phyloP scores from a whole-genome alignment of 805 yeast species.

The Starmerella scarabaei region DNA sequence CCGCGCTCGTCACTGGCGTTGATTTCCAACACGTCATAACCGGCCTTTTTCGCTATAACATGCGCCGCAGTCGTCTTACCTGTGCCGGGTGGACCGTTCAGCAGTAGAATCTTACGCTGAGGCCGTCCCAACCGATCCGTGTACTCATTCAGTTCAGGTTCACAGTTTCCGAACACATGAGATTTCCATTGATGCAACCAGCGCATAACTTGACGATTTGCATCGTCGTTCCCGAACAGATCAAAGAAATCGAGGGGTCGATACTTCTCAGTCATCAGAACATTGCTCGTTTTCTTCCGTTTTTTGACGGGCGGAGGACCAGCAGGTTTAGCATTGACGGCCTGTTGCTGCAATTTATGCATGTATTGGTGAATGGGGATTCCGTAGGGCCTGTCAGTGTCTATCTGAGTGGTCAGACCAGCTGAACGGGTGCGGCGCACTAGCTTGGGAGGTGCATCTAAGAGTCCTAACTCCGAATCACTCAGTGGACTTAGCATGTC shows the following conservation, averaged over 20 bases:
- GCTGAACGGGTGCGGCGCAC: too few species aligned
- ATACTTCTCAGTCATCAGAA: conserved; percentile 51
- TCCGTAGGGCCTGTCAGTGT: conserved; percentile 14
- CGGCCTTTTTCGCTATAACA: conserved; percentile 66
- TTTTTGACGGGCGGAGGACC: background rate
- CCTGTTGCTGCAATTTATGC: too few species aligned
- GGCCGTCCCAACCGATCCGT: conserved; percentile 41
- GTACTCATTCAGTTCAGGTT: conserved; percentile 6
- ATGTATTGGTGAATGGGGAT: conserved; percentile 17
- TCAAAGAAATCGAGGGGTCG: conserved; percentile 53
- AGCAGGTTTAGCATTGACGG: background rate
- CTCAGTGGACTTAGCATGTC: too few species aligned
- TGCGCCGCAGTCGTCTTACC: conserved; percentile 90
- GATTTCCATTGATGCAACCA: conserved; percentile 56
- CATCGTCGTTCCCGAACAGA: conserved; percentile 53
- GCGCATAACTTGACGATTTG: conserved; percentile 43
- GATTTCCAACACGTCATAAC: conserved; percentile 67
- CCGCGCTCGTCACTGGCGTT: conserved; percentile 76
- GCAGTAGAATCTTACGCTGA: conserved; percentile 45
- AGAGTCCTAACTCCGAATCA: too few species aligned
- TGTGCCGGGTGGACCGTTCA: conserved; percentile 87
- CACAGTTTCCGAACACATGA: conserved; percentile 12
- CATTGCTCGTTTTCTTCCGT: background rate
- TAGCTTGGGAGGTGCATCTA: too few species aligned
- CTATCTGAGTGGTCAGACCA: too few species aligned